These are phyloP conservation scores for Elasticomyces elasticus DNA, from an alignment of 495 filamentous ascomycete genomes.

Conservation along the genomic window DNA sequence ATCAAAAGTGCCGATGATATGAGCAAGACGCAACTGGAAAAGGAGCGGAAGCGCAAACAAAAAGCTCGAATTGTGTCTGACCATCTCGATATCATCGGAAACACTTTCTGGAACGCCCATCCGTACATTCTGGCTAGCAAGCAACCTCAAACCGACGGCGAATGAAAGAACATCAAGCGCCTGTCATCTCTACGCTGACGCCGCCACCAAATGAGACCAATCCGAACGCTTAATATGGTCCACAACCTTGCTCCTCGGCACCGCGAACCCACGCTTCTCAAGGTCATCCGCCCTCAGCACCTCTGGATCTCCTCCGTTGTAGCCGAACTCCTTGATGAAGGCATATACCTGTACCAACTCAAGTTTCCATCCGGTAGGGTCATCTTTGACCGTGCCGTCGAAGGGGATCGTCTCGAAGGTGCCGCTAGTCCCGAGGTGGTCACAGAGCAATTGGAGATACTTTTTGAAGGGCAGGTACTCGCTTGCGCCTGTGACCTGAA, in stretches of 20 bases:
- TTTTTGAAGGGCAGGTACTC: not conserved
- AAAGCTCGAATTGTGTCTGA: slow-evolving; percentile 71
- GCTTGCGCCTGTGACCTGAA: not conserved
- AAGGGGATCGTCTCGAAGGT: too few relatives aligned
- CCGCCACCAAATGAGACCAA: not conserved
- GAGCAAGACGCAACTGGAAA: slow-evolving; percentile 69
- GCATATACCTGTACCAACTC: not conserved
- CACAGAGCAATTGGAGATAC: not conserved
- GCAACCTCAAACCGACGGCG: not conserved
- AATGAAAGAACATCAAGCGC: not conserved
- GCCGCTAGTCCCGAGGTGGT: too few relatives aligned
- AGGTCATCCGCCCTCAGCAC: not conserved
- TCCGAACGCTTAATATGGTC: slow-evolving; percentile 1
- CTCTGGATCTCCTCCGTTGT: slow-evolving; percentile 6
- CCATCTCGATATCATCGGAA: slow-evolving; percentile 85
- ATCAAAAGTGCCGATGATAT: slow-evolving; percentile 28
- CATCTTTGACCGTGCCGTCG: not conserved
- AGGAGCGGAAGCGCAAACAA: slow-evolving; percentile 59
- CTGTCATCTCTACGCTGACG: not conserved
- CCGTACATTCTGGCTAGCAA: slow-evolving; percentile 79
- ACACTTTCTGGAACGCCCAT: slow-evolving; percentile 80
- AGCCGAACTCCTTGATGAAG: slow-evolving; percentile 4
- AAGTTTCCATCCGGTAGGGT: not conserved
- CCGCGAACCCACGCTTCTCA: not conserved
- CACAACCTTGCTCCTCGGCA: not conserved